These are phyloP conservation scores for Tuber microsphaerosporum DNA, from an alignment of 495 filamentous ascomycete genomes.

Conservation along the genomic window DNA sequence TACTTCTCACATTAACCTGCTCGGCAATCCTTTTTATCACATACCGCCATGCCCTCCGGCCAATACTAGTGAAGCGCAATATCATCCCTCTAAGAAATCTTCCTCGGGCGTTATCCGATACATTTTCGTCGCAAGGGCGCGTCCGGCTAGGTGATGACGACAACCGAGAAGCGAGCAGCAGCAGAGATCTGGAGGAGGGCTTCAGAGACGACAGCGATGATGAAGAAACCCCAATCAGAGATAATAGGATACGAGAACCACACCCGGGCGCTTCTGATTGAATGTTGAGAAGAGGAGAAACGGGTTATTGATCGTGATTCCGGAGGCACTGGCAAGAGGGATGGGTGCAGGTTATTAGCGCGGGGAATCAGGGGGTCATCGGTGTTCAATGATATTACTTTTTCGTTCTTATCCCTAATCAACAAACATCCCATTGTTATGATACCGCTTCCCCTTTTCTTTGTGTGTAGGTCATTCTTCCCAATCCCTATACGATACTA, in stretches of 20 bases:
- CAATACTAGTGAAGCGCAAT: constrained; percentile 37
- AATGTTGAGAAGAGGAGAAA: constrained; percentile 3
- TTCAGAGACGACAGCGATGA: constrained; percentile 77
- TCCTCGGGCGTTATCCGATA: constrained; percentile 28
- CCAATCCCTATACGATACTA: constrained; percentile 4
- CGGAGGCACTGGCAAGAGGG: neutral
- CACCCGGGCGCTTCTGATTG: neutral
- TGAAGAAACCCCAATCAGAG: constrained; percentile 35
- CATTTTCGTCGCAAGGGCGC: constrained; percentile 23
- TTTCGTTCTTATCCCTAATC: constrained; percentile 13
- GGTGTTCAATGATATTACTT: constrained; percentile 16
- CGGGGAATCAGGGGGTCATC: constrained; percentile 13
- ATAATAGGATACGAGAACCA: constrained; percentile 27
- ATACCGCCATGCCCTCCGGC: constrained; percentile 37
- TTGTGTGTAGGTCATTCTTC: constrained; percentile 7
- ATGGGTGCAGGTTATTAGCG: neutral
- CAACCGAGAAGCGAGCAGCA: constrained; percentile 4
- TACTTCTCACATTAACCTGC: constrained; percentile 35
- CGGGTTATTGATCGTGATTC: constrained; percentile 4
- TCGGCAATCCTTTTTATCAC: constrained; percentile 32
- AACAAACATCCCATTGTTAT: neutral
- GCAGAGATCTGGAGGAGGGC: constrained; percentile 57
- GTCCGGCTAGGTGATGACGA: constrained; percentile 25
- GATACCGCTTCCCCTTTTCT: neutral
- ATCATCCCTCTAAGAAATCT: constrained; percentile 38